Base-by-base conservation (phyloP, 805 yeast genomes). In the Henningerozyma blattae region DNA sequence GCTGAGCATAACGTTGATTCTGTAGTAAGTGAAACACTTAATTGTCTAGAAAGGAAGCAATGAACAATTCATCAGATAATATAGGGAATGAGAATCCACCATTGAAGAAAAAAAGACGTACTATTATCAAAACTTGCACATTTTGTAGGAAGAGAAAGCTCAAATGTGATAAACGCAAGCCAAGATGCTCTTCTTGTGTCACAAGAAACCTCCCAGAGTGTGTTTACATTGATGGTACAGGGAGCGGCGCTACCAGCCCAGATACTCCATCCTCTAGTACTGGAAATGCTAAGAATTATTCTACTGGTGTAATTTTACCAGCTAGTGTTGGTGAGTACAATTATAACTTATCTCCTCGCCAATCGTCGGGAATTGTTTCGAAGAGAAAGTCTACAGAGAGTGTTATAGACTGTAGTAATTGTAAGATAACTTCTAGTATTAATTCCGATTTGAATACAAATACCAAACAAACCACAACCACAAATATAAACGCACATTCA, bases 131-230 rank as follows among this genome's bases (percentile, higher is more conserved):
- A 31, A 46, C 57, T 3, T 52, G 57, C 33, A 28, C 39, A 7
- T 51, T 50, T 31, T 52, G 59, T 34, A 40, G 56, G 8, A 42
- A 35, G 20, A 40, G 58, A 15, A 52, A 54, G 32, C 35, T 52
- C 20, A 48, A 48, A 33, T 54, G 59, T 39, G 53, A 52, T 33
- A 51, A 50, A 30, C 28, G 25, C 24, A 43, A 38, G 28, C 58
- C 59, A 4, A 36, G 43, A 14, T 54, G 58, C 22, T 43, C 52
- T 9, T 42, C 51, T 14, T 52, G 58, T 30, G 16, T 30, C 8
- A 38, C 47, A 7, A 44, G 52, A 30, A 35, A 32, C 1, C 33
- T 45, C 9, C 16, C 34, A 0, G 37, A 30, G 4, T 51, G 57
- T 38, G 27, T 35, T 2, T 54, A 54, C 33, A 15, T 34, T 3